Evolutionary conservation across 2,329 filamentous ascomycete genomes (phyloP).

Genomic region (Sporothrix curviconia): DNA sequence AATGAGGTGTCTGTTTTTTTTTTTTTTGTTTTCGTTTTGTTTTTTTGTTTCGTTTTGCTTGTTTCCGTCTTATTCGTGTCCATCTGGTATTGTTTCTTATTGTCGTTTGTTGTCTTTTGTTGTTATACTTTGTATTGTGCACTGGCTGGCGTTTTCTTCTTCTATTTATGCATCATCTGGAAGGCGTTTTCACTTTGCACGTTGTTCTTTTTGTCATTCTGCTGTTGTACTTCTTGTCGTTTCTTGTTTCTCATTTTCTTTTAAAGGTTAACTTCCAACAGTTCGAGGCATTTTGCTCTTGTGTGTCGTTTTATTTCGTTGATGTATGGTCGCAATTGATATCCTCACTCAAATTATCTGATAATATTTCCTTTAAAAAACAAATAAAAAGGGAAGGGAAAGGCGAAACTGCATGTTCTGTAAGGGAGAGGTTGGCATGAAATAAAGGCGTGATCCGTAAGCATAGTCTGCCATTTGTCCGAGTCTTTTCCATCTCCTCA

Average conservation of each 20-base stretch:
- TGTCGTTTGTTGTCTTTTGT: not conserved
- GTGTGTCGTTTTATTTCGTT: no score
- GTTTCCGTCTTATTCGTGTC: no score
- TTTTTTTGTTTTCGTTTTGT: not conserved
- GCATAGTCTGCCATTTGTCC: not conserved
- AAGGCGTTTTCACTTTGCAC: conserved; percentile 1
- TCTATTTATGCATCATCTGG: not conserved
- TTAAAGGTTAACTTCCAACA: no score
- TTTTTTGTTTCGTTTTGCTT: not conserved
- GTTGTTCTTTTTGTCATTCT: not conserved
- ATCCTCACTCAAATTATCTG: no score
- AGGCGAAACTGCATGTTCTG: no score
- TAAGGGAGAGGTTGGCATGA: no score
- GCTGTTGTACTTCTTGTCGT: no score
- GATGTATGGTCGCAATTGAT: no score
- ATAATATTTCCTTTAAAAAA: not conserved
- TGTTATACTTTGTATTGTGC: not conserved
- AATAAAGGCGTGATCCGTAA: not conserved
- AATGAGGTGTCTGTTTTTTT: not conserved
- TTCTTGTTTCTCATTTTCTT: no score
- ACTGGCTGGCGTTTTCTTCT: not conserved
- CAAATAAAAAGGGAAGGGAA: not conserved
- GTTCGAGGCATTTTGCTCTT: no score
- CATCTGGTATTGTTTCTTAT: not conserved
- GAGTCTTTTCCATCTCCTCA: not conserved